Base-by-base conservation (phyloP, 805 yeast species). In the Pichia nanzhaoensis region DNA sequence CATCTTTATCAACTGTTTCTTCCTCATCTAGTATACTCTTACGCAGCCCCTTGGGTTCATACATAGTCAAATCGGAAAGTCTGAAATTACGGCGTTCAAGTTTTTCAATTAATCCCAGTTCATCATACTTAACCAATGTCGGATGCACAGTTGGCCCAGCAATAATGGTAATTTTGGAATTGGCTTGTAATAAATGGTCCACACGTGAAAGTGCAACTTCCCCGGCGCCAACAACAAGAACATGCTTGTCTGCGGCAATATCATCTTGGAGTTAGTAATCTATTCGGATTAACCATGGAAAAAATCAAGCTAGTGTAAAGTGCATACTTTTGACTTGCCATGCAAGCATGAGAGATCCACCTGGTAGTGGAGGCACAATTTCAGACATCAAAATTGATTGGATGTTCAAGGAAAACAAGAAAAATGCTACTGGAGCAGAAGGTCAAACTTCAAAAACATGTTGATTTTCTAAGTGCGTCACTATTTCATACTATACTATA, bases 191-290 rank as follows among this genome's bases (percentile, higher is more conserved):
- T 18, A 86, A 67, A 55, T 83, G 86, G 44, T 73, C 68, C 3
- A 85, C 77, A 42, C 95, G 64, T 16, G 87, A 75, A 10, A 80
- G 67, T 0, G 89, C 95, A 8, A 86, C 95, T 39, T 78, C 83
- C 10, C 87, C 86, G 6, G 83, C 88, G 0, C 95, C 95, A 34
- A 85, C 75, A 1, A 85, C 84, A 9, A 85, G 67, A 14, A 84
- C 85, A 52, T 75, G 85, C 39, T 72, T 72, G 51, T 71, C 74
- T 64, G 28, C 17, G 7, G 4, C 2, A 22, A 17, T 21, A 27
- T 20, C 8, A 17, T 18, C 4, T 10, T n/a, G 37, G 36, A 24
- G 30, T n/a, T n/a, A n/a, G n/a, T n/a, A n/a, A n/a, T n/a, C n/a
- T n/a, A n/a, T n/a, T n/a, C n/a, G n/a, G n/a, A n/a, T n/a, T n/a